phyloP scores from a whole-genome alignment of 352 stramenopile genomes.

The Pythium aristosporum region DNA sequence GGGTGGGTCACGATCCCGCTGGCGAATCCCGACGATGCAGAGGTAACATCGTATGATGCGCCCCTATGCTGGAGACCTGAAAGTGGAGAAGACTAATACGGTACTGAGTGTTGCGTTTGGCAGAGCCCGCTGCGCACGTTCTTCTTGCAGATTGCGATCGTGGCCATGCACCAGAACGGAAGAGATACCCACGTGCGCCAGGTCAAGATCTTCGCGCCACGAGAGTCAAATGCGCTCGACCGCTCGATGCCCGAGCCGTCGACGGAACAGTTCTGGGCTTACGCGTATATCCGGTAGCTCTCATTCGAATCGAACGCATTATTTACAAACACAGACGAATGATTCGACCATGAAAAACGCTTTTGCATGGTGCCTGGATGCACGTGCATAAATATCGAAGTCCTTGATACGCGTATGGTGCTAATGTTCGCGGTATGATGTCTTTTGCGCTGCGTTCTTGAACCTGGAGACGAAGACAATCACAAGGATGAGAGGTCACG shows the following conservation, averaged over 20 bases:
- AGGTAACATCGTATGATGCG: slow-evolving; percentile 29
- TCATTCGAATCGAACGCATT: not conserved
- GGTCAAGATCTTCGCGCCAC: slow-evolving; percentile 90
- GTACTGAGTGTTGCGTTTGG: not conserved
- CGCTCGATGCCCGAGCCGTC: slow-evolving; percentile 51
- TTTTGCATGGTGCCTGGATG: not conserved
- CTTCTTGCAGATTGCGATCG: slow-evolving; percentile 95
- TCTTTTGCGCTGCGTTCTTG: slow-evolving; percentile 34
- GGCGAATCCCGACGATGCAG: slow-evolving; percentile 39
- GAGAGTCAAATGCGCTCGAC: slow-evolving; percentile 53
- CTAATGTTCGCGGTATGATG: slow-evolving; percentile 28
- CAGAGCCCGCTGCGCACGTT: slow-evolving; percentile 86
- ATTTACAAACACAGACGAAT: slow-evolving; percentile 11
- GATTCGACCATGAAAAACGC: not conserved
- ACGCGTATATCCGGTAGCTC: slow-evolving; percentile 51
- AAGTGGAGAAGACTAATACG: not conserved
- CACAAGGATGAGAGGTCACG: not conserved
- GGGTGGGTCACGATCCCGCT: slow-evolving; percentile 95
- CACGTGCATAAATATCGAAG: slow-evolving; percentile 13
- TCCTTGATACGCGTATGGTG: no score
- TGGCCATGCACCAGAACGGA: slow-evolving; percentile 98
- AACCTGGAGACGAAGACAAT: slow-evolving; percentile 19
- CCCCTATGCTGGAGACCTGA: not conserved
- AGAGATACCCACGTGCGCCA: slow-evolving; percentile 95
- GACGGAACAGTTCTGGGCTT: slow-evolving; percentile 70